These are phyloP conservation scores for Leishmania major DNA, from an alignment of 208 protist genomes.

Conservation along the genomic window DNA sequence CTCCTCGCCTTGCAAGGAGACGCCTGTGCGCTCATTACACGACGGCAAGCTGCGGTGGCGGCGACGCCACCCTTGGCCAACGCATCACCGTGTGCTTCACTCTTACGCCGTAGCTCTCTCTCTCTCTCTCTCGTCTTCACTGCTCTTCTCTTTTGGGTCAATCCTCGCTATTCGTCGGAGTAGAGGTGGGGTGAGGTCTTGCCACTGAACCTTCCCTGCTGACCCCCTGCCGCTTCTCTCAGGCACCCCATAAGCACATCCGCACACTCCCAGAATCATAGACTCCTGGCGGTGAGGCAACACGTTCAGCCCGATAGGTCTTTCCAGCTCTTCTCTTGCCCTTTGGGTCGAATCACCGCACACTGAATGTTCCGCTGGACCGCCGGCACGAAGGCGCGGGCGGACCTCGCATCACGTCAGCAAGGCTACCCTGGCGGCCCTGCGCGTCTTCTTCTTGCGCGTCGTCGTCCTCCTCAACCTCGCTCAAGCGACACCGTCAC, in stretches of 20 bases:
- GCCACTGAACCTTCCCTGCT: not conserved
- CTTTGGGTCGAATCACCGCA: not conserved
- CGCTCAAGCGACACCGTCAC: not conserved
- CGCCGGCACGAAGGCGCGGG: constrained; percentile 39
- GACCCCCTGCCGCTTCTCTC: not conserved
- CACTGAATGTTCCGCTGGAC: constrained; percentile 55
- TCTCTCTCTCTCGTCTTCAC: not conserved
- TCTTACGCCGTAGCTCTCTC: not conserved
- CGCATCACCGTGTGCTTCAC: not conserved
- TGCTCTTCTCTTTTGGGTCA: not conserved
- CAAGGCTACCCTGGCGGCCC: constrained; percentile 3
- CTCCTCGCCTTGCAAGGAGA: not conserved
- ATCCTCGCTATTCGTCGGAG: not conserved
- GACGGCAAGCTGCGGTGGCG: not conserved
- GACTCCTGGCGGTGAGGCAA: not conserved
- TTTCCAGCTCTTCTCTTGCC: constrained; percentile 2
- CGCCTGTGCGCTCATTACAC: not conserved
- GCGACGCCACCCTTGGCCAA: not conserved
- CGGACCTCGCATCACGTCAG: constrained; percentile 30
- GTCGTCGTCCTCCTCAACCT: not conserved
- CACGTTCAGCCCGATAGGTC: not conserved
- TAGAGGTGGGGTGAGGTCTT: not conserved
- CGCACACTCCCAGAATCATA: not conserved
- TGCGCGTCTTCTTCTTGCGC: constrained; percentile 20
- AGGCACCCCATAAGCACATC: not conserved